Evolutionary conservation across 129 eudicot species (phyloP).

Genomic region (Mikania micrantha): DNA sequence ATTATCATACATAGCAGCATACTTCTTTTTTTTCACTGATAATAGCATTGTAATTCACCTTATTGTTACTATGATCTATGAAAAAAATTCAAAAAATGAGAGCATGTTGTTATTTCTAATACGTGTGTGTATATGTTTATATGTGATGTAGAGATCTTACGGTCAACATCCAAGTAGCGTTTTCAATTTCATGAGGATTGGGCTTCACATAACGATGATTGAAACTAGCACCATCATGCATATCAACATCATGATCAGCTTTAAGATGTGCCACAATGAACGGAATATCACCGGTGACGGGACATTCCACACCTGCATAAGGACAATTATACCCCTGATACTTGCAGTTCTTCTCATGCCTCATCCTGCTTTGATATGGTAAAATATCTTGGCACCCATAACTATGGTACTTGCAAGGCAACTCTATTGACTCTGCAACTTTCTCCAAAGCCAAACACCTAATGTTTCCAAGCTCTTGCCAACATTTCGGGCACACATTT

Average conservation of each 20-base stretch:
- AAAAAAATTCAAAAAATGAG: background rate
- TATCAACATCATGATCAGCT: constrained; percentile 51
- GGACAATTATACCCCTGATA: constrained; percentile 63
- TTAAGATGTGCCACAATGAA: constrained; percentile 56
- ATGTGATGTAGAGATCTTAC: constrained; percentile 23
- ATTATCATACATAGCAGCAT: too few species aligned
- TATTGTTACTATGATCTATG: background rate
- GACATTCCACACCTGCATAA: constrained; percentile 59
- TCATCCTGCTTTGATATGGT: constrained; percentile 38
- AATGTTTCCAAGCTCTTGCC: constrained; percentile 57
- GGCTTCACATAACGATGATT: constrained; percentile 66
- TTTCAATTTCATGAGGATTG: constrained; percentile 60
- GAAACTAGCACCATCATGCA: constrained; percentile 60
- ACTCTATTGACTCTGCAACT: constrained; percentile 53
- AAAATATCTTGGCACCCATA: constrained; percentile 58
- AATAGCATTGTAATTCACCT: background rate
- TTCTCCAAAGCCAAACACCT: constrained; percentile 61
- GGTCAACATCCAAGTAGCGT: constrained; percentile 71
- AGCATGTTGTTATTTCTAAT: background rate
- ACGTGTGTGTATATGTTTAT: background rate
- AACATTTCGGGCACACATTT: constrained; percentile 51
- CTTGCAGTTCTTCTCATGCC: constrained; percentile 52
- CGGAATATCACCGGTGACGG: constrained; percentile 50
- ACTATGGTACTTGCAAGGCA: constrained; percentile 53
- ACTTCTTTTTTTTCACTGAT: background rate